Evolutionary conservation across 495 filamentous ascomycete genomes (phyloP).

Genomic region (Trichocladium uniseriatum): DNA sequence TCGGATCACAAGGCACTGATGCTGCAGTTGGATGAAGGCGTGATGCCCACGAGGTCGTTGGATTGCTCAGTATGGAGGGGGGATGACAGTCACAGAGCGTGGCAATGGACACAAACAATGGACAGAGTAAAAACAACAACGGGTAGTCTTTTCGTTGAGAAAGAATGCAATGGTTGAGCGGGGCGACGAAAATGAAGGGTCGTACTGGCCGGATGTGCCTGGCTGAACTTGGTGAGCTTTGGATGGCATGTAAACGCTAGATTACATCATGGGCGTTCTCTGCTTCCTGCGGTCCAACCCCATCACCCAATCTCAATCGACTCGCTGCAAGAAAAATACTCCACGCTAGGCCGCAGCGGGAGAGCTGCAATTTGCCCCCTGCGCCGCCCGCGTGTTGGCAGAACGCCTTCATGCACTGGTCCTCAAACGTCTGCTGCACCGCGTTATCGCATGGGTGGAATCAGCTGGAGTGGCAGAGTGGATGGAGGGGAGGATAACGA

Average conservation of each 20-base stretch:
- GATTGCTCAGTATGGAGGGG: no score
- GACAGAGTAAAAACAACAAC: no score
- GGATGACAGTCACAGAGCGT: no score
- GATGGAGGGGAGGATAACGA: background rate
- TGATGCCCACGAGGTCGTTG: no score
- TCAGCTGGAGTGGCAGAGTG: background rate
- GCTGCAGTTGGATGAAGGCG: no score
- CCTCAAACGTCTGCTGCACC: background rate
- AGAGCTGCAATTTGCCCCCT: background rate
- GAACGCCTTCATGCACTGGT: background rate
- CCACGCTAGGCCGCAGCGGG: background rate
- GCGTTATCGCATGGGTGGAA: slow-evolving; percentile 4
- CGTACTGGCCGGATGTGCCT: background rate
- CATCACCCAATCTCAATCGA: no score
- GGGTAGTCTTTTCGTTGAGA: background rate
- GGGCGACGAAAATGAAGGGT: background rate
- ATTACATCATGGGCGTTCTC: slow-evolving; percentile 28
- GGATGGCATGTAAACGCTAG: slow-evolving; percentile 10
- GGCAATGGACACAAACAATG: no score
- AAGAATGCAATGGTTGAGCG: background rate
- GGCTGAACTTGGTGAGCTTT: background rate
- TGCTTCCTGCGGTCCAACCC: slow-evolving; percentile 5
- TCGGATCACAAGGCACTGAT: no score
- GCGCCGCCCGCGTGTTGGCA: slow-evolving; percentile 1
- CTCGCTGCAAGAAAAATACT: no score